A percentile compares a stretch with the other conserved stretches of the same genome.
phyloP scores from a whole-genome alignment of 805 yeast genomes.

The Candida cerambycidarum region DNA sequence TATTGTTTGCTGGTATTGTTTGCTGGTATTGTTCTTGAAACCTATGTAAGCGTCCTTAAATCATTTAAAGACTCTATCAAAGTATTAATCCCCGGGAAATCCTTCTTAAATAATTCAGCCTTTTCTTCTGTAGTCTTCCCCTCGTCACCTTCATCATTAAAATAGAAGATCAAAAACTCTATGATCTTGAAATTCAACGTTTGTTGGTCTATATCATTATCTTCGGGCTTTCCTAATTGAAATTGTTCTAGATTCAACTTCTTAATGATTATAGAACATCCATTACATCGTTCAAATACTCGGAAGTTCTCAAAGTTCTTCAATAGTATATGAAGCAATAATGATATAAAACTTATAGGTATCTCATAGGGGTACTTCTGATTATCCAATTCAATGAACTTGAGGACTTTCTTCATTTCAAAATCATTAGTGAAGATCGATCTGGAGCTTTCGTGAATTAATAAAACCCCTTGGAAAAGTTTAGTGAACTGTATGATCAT shows the following conservation, averaged over 20 bases:
- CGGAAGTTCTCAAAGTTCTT: slow-evolving; percentile 58
- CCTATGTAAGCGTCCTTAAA: slow-evolving; percentile 18
- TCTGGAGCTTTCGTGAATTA: slow-evolving; percentile 59
- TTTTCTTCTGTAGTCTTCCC: slow-evolving; percentile 27
- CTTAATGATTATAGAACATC: slow-evolving; percentile 52
- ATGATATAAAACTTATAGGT: slow-evolving; percentile 44
- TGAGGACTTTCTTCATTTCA: slow-evolving; percentile 39
- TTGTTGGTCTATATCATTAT: slow-evolving; percentile 30
- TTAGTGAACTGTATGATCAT: slow-evolving; percentile 26
- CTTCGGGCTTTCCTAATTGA: slow-evolving; percentile 8
- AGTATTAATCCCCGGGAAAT: slow-evolving; percentile 41
- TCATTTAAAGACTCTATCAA: slow-evolving; percentile 37
- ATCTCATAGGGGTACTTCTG: slow-evolving; percentile 10
- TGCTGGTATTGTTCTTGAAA: background rate
- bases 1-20: background rate
- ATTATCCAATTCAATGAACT: slow-evolving; percentile 21
- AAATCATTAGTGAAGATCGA: slow-evolving; percentile 42
- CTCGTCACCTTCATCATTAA: slow-evolving; percentile 52
- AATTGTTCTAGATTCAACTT: slow-evolving; percentile 28
- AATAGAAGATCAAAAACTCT: slow-evolving; percentile 68
- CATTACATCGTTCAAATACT: slow-evolving; percentile 55
- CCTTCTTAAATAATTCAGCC: slow-evolving; percentile 33
- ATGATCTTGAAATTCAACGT: slow-evolving; percentile 61
- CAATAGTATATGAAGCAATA: slow-evolving; percentile 58
- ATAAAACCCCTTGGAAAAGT: slow-evolving; percentile 57